phyloP scores from a whole-genome alignment of 345 rosid species.

The Gossypium ekmanianum region DNA sequence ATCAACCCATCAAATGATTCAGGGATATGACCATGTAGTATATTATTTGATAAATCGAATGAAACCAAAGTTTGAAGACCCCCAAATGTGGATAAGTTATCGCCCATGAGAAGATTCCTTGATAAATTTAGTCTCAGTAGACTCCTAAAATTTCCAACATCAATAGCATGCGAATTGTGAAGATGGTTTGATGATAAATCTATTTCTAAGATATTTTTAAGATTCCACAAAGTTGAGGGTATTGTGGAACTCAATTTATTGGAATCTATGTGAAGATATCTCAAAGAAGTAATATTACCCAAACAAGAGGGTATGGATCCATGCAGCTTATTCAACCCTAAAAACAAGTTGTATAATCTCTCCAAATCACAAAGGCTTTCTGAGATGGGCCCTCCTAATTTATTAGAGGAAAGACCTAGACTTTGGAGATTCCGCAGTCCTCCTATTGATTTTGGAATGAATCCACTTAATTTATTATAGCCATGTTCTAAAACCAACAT shows the following conservation, averaged over 20 bases:
- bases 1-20: not conserved
- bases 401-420: not conserved
- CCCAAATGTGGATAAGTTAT: not conserved
- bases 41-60: not conserved
- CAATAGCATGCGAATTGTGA: not conserved
- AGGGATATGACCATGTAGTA: not conserved
- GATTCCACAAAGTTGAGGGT: not conserved
- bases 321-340: not conserved
- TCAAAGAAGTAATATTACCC: not conserved
- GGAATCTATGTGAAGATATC: not conserved
- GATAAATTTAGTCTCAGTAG: not conserved
- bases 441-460: too few species aligned
- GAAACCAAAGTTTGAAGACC: not conserved
- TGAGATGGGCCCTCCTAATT: constrained; percentile 1
- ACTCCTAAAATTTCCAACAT: not conserved
- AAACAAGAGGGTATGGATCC: constrained; percentile 4
- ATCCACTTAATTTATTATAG: too few species aligned
- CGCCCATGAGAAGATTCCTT: not conserved
- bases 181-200: constrained; percentile 18
- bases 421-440: not conserved
- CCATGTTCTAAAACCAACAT: not conserved
- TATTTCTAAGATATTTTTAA: not conserved
- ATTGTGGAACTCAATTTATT: not conserved
- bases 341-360: not conserved
- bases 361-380: not conserved